Evolutionary conservation across 805 yeast species (phyloP).

Genomic region (Nadsonia fulvescens): DNA sequence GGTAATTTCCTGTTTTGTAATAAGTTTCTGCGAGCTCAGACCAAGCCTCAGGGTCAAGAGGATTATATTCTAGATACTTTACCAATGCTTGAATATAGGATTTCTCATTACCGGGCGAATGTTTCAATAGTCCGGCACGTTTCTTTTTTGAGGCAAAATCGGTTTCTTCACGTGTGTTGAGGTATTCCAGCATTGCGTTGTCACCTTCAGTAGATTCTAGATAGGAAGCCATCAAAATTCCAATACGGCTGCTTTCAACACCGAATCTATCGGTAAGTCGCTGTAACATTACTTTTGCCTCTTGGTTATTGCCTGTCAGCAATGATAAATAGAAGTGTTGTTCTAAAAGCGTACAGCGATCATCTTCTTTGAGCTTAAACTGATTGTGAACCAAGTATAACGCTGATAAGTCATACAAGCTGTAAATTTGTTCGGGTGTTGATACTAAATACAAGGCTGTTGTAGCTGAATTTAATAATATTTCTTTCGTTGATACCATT

Average conservation of each 20-base stretch:
- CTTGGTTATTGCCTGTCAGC: conserved; percentile 43
- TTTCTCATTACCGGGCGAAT: conserved; percentile 14
- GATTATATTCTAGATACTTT: conserved; percentile 40
- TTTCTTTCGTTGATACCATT: no score
- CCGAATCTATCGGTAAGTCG: conserved; percentile 52
- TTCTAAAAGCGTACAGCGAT: conserved; percentile 45
- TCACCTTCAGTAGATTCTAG: conserved; percentile 34
- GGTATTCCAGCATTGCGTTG: conserved; percentile 21
- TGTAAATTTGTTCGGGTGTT: conserved; percentile 29
- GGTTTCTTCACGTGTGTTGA: conserved; percentile 18
- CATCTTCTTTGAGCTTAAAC: conserved; percentile 19
- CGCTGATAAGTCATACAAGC: conserved; percentile 24
- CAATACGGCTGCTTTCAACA: conserved; percentile 34
- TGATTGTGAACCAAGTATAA: conserved; percentile 20
- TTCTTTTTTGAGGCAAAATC: conserved; percentile 18
- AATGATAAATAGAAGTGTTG: conserved; percentile 53
- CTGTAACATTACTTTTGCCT: conserved; percentile 51
- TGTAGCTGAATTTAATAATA: no score
- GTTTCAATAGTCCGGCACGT: conserved; percentile 15
- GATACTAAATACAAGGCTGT: no score
- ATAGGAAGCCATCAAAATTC: conserved; percentile 34
- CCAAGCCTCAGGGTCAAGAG: conserved; percentile 67
- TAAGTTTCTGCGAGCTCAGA: conserved; percentile 59
- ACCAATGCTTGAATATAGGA: conserved; percentile 39
- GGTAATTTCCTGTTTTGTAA: conserved; percentile 37